Evolutionary conservation across 176 grass and related monocot genomes (phyloP).

Genomic region (Paspalum notatum): DNA sequence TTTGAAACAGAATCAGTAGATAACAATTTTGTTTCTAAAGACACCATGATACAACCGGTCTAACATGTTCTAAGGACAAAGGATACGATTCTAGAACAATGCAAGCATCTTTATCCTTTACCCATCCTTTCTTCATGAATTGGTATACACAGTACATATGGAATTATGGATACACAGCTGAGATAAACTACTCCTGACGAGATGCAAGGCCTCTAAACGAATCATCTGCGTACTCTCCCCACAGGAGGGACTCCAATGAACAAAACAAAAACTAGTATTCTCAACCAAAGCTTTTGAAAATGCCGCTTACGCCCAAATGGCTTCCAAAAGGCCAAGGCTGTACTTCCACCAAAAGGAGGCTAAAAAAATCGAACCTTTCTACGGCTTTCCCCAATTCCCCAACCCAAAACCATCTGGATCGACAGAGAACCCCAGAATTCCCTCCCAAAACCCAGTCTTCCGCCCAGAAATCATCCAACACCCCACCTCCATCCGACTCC

Average conservation of each 20-base stretch:
- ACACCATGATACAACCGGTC: not conserved
- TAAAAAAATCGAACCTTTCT: constrained; percentile 41
- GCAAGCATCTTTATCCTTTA: not conserved
- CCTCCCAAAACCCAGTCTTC: not conserved
- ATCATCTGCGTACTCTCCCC: not conserved
- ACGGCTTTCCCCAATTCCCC: constrained; percentile 39
- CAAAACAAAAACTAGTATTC: not conserved
- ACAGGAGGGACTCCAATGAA: not conserved
- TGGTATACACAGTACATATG: not conserved
- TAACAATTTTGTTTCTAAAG: not conserved
- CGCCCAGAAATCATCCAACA: not conserved
- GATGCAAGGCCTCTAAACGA: not conserved
- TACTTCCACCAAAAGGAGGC: not conserved
- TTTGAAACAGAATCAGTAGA: not conserved
- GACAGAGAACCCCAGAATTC: not conserved
- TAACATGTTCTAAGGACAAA: not conserved
- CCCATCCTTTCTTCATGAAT: not conserved
- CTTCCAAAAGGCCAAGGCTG: not conserved
- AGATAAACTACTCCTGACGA: not conserved
- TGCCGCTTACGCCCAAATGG: not conserved
- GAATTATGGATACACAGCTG: not conserved
- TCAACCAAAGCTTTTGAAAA: not conserved
- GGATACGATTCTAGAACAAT: constrained; percentile 13
- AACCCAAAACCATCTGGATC: constrained; percentile 12
- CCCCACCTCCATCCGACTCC: too few relatives aligned